phyloP scores from a whole-genome alignment of 108 stramenopile genomes.

The Nannochloropsis salina region DNA sequence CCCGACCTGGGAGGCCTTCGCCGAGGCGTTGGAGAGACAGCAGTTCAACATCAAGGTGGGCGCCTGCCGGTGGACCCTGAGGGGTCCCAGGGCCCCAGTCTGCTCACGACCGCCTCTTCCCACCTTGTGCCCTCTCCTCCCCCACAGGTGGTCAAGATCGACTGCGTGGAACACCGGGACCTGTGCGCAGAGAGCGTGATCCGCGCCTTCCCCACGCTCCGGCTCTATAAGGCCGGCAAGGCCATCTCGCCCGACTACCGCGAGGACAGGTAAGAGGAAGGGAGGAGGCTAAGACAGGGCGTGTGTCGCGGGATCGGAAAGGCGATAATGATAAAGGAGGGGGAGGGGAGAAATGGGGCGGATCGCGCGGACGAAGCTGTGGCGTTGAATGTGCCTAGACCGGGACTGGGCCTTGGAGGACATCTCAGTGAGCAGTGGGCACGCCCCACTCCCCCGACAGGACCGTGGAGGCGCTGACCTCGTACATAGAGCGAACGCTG shows the following conservation, averaged over 20 bases:
- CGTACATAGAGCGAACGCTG: neutral
- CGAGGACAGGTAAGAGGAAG: neutral
- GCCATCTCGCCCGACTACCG: slow-evolving; percentile 65
- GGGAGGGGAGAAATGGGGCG: no score
- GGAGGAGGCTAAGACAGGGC: neutral
- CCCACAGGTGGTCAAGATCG: slow-evolving; percentile 44
- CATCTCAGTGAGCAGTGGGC: no score
- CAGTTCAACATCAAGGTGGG: slow-evolving; percentile 40
- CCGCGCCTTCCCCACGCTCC: slow-evolving; percentile 80
- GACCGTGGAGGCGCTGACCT: neutral
- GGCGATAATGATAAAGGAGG: no score
- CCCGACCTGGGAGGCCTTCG: slow-evolving; percentile 76
- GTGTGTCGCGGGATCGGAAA: no score
- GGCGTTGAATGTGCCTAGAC: no score
- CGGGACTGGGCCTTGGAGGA: no score
- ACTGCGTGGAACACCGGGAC: slow-evolving; percentile 75
- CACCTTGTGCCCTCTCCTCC: neutral
- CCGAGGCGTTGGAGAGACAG: slow-evolving; percentile 63
- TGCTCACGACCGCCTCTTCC: neutral
- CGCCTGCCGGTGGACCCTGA: neutral
- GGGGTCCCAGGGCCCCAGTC: neutral
- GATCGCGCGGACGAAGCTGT: no score
- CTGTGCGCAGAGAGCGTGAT: slow-evolving; percentile 73
- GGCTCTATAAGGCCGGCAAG: slow-evolving; percentile 62
- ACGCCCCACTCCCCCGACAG: neutral